Conservation (phyloP, 2,329 filamentous ascomycete genomes). For the Colletotrichum abscissum region DNA sequence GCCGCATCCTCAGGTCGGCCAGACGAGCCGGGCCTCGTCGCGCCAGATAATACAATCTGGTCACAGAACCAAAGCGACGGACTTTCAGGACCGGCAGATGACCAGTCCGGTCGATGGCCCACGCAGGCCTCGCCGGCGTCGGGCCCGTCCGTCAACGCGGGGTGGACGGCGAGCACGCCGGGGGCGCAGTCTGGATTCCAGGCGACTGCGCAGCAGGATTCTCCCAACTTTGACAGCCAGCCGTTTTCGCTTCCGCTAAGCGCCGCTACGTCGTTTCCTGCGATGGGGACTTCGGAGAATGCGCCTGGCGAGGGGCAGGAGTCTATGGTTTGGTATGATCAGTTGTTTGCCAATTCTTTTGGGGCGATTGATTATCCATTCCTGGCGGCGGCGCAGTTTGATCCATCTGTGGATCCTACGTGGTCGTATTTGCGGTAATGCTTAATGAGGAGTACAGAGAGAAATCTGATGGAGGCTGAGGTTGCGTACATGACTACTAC, state of each 20-base stretch:
- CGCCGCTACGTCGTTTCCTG: neutral
- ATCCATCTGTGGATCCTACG: slow-evolving; percentile 45
- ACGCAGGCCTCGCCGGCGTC: neutral
- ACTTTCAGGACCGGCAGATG: neutral
- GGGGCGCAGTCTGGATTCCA: slow-evolving; percentile 10
- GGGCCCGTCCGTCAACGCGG: neutral
- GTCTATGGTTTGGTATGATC: slow-evolving; percentile 49
- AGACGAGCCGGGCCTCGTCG: neutral
- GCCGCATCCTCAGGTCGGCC: neutral
- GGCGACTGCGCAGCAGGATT: neutral
- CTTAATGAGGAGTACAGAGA: too few species aligned
- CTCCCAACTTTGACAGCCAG: slow-evolving; percentile 8
- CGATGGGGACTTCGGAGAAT: neutral
- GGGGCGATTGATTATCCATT: slow-evolving; percentile 48
- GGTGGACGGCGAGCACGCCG: slow-evolving; percentile 11
- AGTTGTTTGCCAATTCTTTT: slow-evolving; percentile 47
- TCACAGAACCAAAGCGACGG: neutral
- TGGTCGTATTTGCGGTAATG: slow-evolving; percentile 43
- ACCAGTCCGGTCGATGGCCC: neutral
- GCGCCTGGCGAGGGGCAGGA: slow-evolving; percentile 43
- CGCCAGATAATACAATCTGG: slow-evolving; percentile 1
- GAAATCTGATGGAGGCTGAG: too few species aligned
- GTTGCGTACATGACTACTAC: too few species aligned
- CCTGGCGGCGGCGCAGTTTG: slow-evolving; percentile 45
- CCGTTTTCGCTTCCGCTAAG: neutral